Evolutionary conservation across 768 basidiomycete species (phyloP), one percentile per base, ranked within the genome.

Genomic region (Xerocomellus dryophilus): DNA sequence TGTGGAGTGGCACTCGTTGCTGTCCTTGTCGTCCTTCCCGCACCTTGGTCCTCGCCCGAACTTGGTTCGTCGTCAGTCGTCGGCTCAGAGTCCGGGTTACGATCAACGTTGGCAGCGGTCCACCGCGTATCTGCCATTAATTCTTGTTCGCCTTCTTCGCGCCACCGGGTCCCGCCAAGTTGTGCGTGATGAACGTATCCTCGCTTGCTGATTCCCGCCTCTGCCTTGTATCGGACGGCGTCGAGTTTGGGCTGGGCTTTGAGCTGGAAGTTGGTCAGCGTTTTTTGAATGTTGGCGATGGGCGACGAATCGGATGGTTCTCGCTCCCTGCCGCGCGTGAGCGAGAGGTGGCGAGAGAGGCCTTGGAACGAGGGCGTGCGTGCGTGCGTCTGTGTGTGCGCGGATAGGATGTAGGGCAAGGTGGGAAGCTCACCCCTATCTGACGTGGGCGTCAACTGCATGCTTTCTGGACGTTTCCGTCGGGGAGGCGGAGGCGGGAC

Each of bases 171-270:
- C 25, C 54, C 57, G 14, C 65, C 61, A 6, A 64, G 46, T 23
- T 68, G 68, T 38, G 67, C 21, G 55, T 73, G 73, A 36, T 70
- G 66, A 34, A 86, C 78, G 58, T 78, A 88, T 38, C 85, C 86
- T 5, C 84, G 73, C 60, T 73, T 73, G 55, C 76, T 82, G 31
- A 88, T 60, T 17, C 85, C 86, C 18, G 85, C 86, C 66, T 88
- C 86, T 0, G 85, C 86, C 68, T 88, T 88, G 68, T 81, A 88
- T 55, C 83, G 71, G 23, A 83, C 85, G 29, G 80, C 79, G 52
- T 87, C 85, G 23, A 86, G 64, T 41, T 71, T 77, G 0, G 84
- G 84, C 61, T 81, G 77, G 12, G 74, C 74, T 18, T 62, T 64
- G 47, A 68, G 65, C n/a, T 72, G 72, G 9, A 78, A 61, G 31